Percentiles rank a stretch among this genome's conserved stretches.
Conservation (phyloP, 805 yeast genomes). For the Lachancea thermotolerans region DNA sequence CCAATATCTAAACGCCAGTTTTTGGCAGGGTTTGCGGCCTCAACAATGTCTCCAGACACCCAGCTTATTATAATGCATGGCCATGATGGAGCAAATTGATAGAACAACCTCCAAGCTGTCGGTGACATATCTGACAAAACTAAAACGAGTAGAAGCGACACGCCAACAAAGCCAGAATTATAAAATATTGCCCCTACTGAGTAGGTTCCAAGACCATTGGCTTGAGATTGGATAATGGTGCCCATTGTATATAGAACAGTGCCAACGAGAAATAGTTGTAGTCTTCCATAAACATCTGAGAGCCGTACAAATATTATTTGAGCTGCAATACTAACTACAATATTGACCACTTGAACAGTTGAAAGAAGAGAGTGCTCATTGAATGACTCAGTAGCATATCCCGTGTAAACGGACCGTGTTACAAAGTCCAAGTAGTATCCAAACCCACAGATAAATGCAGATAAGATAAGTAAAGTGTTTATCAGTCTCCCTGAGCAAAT, state of each 20-base stretch:
- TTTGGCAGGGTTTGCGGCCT: slow-evolving; percentile 11
- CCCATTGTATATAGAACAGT: slow-evolving; percentile 55
- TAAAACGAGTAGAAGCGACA: slow-evolving; percentile 45
- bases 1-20: slow-evolving; percentile 45
- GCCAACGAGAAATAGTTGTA: slow-evolving; percentile 43
- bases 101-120: slow-evolving; percentile 50
- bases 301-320: slow-evolving; percentile 59
- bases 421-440: slow-evolving; percentile 50
- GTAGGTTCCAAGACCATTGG: slow-evolving; percentile 48
- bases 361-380: slow-evolving; percentile 48
- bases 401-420: slow-evolving; percentile 43
- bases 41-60: slow-evolving; percentile 48
- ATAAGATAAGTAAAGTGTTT: not conserved
- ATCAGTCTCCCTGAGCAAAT: too few species aligned
- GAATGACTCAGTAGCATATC: slow-evolving; percentile 51
- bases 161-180: slow-evolving; percentile 50
- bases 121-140: slow-evolving; percentile 51
- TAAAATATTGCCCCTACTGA: slow-evolving; percentile 60
- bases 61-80: slow-evolving; percentile 64
- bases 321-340: slow-evolving; percentile 60
- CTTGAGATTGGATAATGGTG: slow-evolving; percentile 56
- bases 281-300: slow-evolving; percentile 62
- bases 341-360: slow-evolving; percentile 50
- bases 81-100: slow-evolving; percentile 49
- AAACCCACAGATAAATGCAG: slow-evolving; percentile 45